Base-by-base conservation (phyloP, 352 stramenopile species). In the Pythium phragmitis region DNA sequence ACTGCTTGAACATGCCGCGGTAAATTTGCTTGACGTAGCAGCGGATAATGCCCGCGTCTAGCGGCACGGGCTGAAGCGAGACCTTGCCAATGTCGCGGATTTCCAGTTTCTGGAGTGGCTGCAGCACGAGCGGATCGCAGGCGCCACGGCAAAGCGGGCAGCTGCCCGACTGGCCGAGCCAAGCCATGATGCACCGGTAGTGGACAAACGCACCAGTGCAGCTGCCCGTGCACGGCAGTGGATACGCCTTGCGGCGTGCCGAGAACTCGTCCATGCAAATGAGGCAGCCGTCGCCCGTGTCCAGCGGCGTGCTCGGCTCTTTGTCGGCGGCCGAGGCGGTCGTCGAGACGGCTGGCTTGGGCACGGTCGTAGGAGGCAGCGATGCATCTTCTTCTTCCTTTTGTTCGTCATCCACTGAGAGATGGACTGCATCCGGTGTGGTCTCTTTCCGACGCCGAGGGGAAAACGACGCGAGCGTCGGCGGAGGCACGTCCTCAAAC, bases 251-350 rank as follows among this genome's bases (percentile, higher is more conserved):
- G 17, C 87, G 79, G 49, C 85, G 70, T 17, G 80, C 83, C 42
- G 85, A 91, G 77, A 96, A 96, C 68, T 96, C 85, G 67, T 96
- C 87, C 87, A 96, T 96, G 56, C 87, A 96, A 54, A 96, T 96
- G 6, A 96, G 60, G 65, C 87, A 94, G 12, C 83, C 82, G 45
- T 81, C 73, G 13, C 57, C 68, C 52, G 61, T 60, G 33, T 80
- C 70, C 7, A 68, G 23, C 21, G 65, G 68, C 3, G 65, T 64
- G 12, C 50, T 43, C 17, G 53, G 39, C 45, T 74, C 68, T 45
- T 75, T 67, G n/a, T 68, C 57, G 13, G 67, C 60, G 3, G 60
- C 23, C 9, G 68, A 51, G 2, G 55, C 46, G 34, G 61, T 65
- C 21, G 66, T 62, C 34, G 48, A 43, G 30, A 19, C 36, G 9